These are phyloP conservation scores for Panicum hallii DNA, from an alignment of 202 grass and related monocot species.

Conservation along the genomic window DNA sequence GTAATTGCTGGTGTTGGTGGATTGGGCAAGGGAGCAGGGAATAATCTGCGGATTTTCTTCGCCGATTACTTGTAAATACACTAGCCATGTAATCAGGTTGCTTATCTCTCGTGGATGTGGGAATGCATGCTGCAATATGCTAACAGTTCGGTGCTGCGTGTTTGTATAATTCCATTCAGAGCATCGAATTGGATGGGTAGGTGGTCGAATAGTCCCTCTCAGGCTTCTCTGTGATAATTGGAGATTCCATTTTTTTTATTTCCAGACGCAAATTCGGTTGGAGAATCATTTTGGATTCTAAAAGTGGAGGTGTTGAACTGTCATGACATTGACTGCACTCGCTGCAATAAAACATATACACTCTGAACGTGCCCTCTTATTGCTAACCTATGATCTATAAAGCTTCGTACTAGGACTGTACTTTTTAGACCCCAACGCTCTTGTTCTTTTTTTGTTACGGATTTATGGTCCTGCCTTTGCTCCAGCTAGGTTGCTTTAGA, in stretches of 20 bases:
- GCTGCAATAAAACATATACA: neutral
- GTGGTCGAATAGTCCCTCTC: neutral
- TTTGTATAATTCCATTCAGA: neutral
- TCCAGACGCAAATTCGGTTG: too few relatives aligned
- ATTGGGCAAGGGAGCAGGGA: neutral
- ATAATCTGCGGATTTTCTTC: neutral
- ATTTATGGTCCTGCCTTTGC: neutral
- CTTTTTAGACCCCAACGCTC: neutral
- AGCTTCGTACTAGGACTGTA: neutral
- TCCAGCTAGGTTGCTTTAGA: neutral
- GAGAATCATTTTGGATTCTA: neutral
- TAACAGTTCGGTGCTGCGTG: neutral
- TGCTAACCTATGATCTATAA: neutral
- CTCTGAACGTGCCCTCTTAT: neutral
- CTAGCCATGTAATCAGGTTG: neutral
- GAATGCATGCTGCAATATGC: neutral
- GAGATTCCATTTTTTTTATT: neutral
- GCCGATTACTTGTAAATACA: neutral
- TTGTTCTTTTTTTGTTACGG: neutral
- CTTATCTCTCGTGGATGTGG: neutral
- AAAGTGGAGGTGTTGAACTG: neutral
- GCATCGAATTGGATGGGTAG: neutral
- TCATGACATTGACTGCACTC: conserved; percentile 12
- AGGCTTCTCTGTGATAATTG: neutral
- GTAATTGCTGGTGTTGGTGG: conserved; percentile 6